Conservation (phyloP, 768 basidiomycete species). For the Lentinula aciculospora region DNA sequence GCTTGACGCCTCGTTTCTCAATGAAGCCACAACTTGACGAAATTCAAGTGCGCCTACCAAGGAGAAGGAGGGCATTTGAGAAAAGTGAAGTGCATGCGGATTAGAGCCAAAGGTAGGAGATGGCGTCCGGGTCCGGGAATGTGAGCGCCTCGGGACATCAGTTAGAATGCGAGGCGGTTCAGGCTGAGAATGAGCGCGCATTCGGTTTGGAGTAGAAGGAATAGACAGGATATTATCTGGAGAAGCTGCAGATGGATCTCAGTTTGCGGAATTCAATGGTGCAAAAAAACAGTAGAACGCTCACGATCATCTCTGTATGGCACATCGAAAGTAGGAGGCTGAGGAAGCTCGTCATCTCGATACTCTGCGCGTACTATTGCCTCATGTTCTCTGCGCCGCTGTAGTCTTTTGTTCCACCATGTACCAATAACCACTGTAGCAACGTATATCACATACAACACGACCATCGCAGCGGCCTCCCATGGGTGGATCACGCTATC, state of each 20-base stretch:
- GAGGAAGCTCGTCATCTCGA: conserved; percentile 34
- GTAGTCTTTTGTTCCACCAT: conserved; percentile 66
- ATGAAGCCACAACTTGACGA: conserved; percentile 78
- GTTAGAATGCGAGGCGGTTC: conserved; percentile 18
- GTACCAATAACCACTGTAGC: conserved; percentile 65
- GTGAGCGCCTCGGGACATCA: conserved; percentile 34
- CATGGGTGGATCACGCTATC: conserved; percentile 67
- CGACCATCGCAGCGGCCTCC: conserved; percentile 72
- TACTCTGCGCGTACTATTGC: conserved; percentile 55
- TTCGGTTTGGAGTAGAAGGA: conserved; percentile 25
- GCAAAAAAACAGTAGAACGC: conserved; percentile 13
- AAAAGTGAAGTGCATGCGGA: conserved; percentile 21
- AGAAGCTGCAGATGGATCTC: conserved; percentile 9
- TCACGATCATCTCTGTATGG: conserved; percentile 65
- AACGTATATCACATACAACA: conserved; percentile 76
- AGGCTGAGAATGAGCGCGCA: conserved; percentile 24
- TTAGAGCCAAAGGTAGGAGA: conserved; percentile 31
- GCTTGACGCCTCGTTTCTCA: conserved; percentile 63
- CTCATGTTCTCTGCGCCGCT: conserved; percentile 40
- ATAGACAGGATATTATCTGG: conserved; percentile 22
- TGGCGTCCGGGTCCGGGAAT: conserved; percentile 44
- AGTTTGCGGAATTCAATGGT: neutral
- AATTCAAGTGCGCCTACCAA: conserved; percentile 96
- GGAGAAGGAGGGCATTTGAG: conserved; percentile 78
- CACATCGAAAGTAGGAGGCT: conserved; percentile 29